phyloP scores from a whole-genome alignment of 805 yeast species.

The Ascoidea asiatica region DNA sequence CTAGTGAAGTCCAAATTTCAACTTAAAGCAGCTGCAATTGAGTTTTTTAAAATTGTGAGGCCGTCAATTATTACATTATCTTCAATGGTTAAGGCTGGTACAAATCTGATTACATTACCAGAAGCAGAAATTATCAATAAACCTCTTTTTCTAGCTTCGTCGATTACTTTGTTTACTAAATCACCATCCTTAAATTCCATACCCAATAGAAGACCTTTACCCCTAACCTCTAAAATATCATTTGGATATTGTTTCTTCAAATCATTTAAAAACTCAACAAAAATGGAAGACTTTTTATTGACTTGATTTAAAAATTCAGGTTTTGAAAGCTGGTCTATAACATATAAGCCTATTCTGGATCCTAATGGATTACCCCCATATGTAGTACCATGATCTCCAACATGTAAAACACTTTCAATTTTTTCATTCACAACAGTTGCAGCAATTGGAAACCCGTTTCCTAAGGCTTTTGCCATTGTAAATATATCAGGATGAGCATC shows the following conservation, averaged over 20 bases:
- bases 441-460: slow-evolving; percentile 93
- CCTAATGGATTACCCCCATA: slow-evolving; percentile 97
- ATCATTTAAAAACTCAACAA: slow-evolving; percentile 34
- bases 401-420: slow-evolving; percentile 57
- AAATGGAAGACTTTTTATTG: slow-evolving; percentile 39
- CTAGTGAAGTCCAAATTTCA: too few relatives aligned
- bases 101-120: slow-evolving; percentile 76
- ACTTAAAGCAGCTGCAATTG: slow-evolving; percentile 24
- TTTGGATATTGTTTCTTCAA: slow-evolving; percentile 45
- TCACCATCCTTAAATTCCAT: slow-evolving; percentile 63
- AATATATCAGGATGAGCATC: slow-evolving; percentile 90
- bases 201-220: slow-evolving; percentile 82
- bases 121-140: slow-evolving; percentile 85
- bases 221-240: slow-evolving; percentile 58
- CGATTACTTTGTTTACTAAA: slow-evolving; percentile 30
- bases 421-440: slow-evolving; percentile 81
- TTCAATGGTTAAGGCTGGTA: slow-evolving; percentile 82
- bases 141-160: slow-evolving; percentile 65
- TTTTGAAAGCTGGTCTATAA: slow-evolving; percentile 53
- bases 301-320: slow-evolving; percentile 49
- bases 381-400: slow-evolving; percentile 97
- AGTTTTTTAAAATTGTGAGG: slow-evolving; percentile 48
- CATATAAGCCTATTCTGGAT: slow-evolving; percentile 66
- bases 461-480: slow-evolving; percentile 91
- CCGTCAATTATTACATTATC: slow-evolving; percentile 61